Percentiles rank a stretch among this genome's conserved stretches.
phyloP scores from a whole-genome alignment of 2,329 filamentous ascomycete species.

The Paraconiothyrium sp. region DNA sequence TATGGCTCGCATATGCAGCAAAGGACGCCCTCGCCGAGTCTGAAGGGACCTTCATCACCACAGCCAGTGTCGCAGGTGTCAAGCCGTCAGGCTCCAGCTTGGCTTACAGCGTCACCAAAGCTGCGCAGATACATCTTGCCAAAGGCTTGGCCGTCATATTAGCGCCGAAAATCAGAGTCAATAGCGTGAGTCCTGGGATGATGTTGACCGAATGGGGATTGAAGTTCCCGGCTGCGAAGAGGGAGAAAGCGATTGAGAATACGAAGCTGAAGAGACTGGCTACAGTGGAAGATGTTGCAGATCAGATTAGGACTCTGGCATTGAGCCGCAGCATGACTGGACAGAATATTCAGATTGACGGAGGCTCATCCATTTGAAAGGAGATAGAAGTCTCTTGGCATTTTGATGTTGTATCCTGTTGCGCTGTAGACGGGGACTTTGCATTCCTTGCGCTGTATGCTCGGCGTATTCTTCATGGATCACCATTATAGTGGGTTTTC shows the following conservation, averaged over 20 bases:
- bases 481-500: no score
- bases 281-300: slow-evolving; percentile 60
- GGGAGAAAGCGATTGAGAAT: slow-evolving; percentile 53
- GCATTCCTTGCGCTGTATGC: no score
- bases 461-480: no score
- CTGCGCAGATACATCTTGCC: slow-evolving; percentile 74
- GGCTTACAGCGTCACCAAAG: slow-evolving; percentile 82
- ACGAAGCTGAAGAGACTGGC: slow-evolving; percentile 62
- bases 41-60: slow-evolving; percentile 70
- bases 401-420: background rate
- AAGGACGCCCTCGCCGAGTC: slow-evolving; percentile 67
- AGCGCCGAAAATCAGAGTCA: slow-evolving; percentile 70
- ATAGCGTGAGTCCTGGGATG: slow-evolving; percentile 71
- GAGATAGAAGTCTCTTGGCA: background rate
- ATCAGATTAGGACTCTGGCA: slow-evolving; percentile 47
- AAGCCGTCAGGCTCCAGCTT: slow-evolving; percentile 71
- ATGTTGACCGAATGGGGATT: slow-evolving; percentile 67
- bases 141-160: slow-evolving; percentile 71
- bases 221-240: slow-evolving; percentile 58
- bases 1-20: slow-evolving; percentile 65
- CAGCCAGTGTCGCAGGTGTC: slow-evolving; percentile 71
- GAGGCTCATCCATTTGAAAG: slow-evolving; percentile 41
- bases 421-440: no score
- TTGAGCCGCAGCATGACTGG: slow-evolving; percentile 49
- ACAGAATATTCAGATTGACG: slow-evolving; percentile 50